These are phyloP conservation scores for Dioscorea zingiberensis DNA, from an alignment of 106 monocot genomes.

Conservation along the genomic window DNA sequence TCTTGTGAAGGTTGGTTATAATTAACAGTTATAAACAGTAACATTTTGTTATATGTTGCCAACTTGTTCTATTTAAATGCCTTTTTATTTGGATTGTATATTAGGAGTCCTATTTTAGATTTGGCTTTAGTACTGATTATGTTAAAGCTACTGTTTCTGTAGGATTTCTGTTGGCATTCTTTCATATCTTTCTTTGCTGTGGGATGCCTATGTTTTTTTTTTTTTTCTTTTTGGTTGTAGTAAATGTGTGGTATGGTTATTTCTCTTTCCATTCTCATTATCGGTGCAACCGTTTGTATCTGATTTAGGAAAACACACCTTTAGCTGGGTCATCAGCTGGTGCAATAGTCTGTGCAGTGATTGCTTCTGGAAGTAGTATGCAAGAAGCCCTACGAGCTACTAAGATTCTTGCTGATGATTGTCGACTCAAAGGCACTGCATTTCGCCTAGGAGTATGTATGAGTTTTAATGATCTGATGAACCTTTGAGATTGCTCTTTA, in stretches of 20 bases:
- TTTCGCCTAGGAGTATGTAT: slow-evolving; percentile 87
- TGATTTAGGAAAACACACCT: slow-evolving; percentile 79
- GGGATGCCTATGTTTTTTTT: background rate
- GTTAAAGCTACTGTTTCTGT: background rate
- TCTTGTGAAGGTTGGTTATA: too few species aligned
- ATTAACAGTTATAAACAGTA: too few species aligned
- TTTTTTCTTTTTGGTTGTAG: background rate
- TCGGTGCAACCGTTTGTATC: background rate
- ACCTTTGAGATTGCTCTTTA: background rate
- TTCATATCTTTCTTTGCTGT: too few species aligned
- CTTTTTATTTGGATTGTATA: too few species aligned
- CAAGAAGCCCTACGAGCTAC: slow-evolving; percentile 53
- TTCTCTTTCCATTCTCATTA: background rate
- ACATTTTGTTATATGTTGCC: too few species aligned
- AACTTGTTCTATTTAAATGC: too few species aligned
- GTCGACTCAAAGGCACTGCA: slow-evolving; percentile 82
- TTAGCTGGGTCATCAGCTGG: slow-evolving; percentile 99
- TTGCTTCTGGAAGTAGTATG: slow-evolving; percentile 86
- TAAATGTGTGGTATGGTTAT: background rate
- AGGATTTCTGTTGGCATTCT: background rate
- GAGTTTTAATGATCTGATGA: background rate
- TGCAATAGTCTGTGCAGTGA: slow-evolving; percentile 79
- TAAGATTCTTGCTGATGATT: slow-evolving; percentile 85
- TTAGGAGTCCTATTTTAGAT: too few species aligned
- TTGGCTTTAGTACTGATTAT: too few species aligned